phyloP scores from a whole-genome alignment of 352 stramenopile species.

The Saprolegnia parasitica region DNA sequence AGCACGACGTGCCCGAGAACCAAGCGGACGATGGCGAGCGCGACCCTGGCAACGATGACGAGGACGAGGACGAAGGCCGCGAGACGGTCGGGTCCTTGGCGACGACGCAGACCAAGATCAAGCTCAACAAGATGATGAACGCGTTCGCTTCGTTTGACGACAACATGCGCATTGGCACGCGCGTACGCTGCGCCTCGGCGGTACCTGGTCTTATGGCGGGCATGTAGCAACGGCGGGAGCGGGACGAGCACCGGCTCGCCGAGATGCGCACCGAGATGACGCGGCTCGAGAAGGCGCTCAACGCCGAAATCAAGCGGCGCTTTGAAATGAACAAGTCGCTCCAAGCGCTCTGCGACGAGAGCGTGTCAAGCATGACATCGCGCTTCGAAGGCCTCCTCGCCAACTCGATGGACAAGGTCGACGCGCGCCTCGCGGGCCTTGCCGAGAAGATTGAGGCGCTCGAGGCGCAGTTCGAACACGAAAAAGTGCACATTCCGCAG shows the following conservation, averaged over 20 bases:
- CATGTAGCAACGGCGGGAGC: slow-evolving; percentile 81
- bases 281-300: slow-evolving; percentile 86
- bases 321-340: slow-evolving; percentile 93
- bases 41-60: not conserved
- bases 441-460: slow-evolving; percentile 79
- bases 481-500: slow-evolving; percentile 82
- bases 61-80: not conserved
- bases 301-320: slow-evolving; percentile 90
- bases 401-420: slow-evolving; percentile 66
- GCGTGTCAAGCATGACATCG: slow-evolving; percentile 79
- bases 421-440: slow-evolving; percentile 59
- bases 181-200: slow-evolving; percentile 33
- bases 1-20: not conserved
- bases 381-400: slow-evolving; percentile 74
- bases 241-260: slow-evolving; percentile 89
- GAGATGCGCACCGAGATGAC: slow-evolving; percentile 91
- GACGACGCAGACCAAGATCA: slow-evolving; percentile 68
- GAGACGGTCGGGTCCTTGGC: slow-evolving; percentile 12
- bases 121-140: slow-evolving; percentile 80
- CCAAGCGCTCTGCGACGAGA: slow-evolving; percentile 86
- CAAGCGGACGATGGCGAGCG: not conserved
- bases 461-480: slow-evolving; percentile 71
- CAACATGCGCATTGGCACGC: slow-evolving; percentile 79
- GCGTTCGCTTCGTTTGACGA: slow-evolving; percentile 84
- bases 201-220: not conserved